Percentiles rank a stretch among this genome's conserved stretches.
Conservation (phyloP, 352 stramenopile genomes). For the Pythium rishiriense region DNA sequence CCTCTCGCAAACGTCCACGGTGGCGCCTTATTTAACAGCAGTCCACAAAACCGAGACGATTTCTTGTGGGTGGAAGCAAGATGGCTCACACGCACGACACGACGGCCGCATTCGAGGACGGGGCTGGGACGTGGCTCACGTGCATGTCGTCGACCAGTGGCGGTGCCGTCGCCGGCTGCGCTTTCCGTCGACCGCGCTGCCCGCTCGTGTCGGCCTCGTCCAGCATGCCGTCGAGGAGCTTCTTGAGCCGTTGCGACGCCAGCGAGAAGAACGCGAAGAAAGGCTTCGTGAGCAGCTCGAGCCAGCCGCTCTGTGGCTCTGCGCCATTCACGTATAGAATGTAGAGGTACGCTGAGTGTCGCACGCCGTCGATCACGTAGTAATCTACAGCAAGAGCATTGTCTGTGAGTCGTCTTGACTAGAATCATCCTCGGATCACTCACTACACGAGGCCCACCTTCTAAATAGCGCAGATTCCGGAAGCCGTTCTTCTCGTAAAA, state of each 20-base stretch:
- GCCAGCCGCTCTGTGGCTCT: conserved; percentile 54
- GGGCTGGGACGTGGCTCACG: conserved; percentile 17
- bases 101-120: conserved; percentile 11
- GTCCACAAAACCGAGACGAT: neutral
- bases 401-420: neutral
- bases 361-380: conserved; percentile 83
- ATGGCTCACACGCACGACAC: conserved; percentile 23
- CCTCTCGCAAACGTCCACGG: neutral
- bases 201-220: conserved; percentile 31
- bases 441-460: conserved; percentile 57
- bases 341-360: conserved; percentile 84
- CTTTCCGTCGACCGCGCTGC: conserved; percentile 14
- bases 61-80: neutral
- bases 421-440: too few relatives aligned
- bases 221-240: conserved; percentile 54
- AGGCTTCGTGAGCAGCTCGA: conserved; percentile 40
- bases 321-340: conserved; percentile 86
- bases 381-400: conserved; percentile 54
- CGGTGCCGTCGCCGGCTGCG: conserved; percentile 10
- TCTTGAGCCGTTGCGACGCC: conserved; percentile 65
- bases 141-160: conserved; percentile 23
- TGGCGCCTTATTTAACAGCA: neutral
- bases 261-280: conserved; percentile 60
- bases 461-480: conserved; percentile 89
- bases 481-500: conserved; percentile 98